phyloP scores from a whole-genome alignment of 192 early-diverging fungal genomes.

The Coemansia erecta region DNA sequence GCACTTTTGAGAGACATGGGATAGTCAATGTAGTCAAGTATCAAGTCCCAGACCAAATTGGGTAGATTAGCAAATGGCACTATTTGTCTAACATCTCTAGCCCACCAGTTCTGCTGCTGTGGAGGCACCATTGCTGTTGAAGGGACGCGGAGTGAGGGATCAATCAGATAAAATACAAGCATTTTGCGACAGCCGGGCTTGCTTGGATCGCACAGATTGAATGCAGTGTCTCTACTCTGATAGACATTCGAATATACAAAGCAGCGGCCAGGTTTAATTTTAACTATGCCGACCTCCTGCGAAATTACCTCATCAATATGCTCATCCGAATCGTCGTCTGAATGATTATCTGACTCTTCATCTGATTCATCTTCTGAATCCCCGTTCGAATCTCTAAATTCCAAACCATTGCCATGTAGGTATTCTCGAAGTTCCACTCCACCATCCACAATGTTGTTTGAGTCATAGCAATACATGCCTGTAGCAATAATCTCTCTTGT shows the following conservation, averaged over 20 bases:
- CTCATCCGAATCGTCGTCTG: not conserved
- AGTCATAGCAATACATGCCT: constrained; percentile 70
- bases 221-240: constrained; percentile 65
- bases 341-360: constrained; percentile 27
- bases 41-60: constrained; percentile 12
- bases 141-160: constrained; percentile 55
- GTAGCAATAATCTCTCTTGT: constrained; percentile 71
- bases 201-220: constrained; percentile 58
- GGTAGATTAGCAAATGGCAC: constrained; percentile 17
- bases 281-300: constrained; percentile 52
- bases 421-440: constrained; percentile 56
- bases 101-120: constrained; percentile 59
- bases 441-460: constrained; percentile 66
- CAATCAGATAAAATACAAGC: constrained; percentile 67
- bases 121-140: constrained; percentile 63
- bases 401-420: constrained; percentile 9
- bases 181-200: constrained; percentile 67
- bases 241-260: constrained; percentile 72
- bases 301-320: constrained; percentile 21
- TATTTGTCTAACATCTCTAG: not conserved
- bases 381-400: too few species aligned
- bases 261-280: constrained; percentile 57
- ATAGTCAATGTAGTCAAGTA: constrained; percentile 20
- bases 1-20: constrained; percentile 49
- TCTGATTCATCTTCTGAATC: too few species aligned